A percentile compares a stretch with the other conserved stretches of the same genome.
These are phyloP conservation scores for Candida anutae DNA, from an alignment of 1,139 yeast genomes.

Conservation along the genomic window DNA sequence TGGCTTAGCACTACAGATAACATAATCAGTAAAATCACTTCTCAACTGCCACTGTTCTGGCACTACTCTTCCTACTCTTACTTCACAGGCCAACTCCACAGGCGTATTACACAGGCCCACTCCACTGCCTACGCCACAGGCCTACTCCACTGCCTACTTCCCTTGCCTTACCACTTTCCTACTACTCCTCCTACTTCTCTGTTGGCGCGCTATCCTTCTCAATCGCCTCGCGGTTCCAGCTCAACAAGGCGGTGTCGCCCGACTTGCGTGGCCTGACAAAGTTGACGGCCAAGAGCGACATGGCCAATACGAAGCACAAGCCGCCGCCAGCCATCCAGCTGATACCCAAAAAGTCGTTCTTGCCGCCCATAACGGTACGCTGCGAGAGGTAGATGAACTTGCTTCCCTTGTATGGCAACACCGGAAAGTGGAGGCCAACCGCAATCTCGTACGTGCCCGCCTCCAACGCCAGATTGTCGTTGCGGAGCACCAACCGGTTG, in stretches of 20 bases:
- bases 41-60: no score
- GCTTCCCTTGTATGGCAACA: slow-evolving; percentile 70
- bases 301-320: slow-evolving; percentile 58
- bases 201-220: slow-evolving; percentile 13
- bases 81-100: no score
- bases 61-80: no score
- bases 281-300: slow-evolving; percentile 53
- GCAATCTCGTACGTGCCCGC: slow-evolving; percentile 66
- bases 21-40: no score
- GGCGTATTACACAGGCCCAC: no score
- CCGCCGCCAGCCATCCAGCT: slow-evolving; percentile 94
- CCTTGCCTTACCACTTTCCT: slow-evolving; percentile 6
- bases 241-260: slow-evolving; percentile 64
- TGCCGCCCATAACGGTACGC: slow-evolving; percentile 84
- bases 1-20: no score
- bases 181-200: no score
- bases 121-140: no score
- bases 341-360: slow-evolving; percentile 79
- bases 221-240: slow-evolving; percentile 55
- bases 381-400: slow-evolving; percentile 77
- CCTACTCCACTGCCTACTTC: slow-evolving; percentile 1
- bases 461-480: slow-evolving; percentile 54
- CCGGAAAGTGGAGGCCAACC: slow-evolving; percentile 86
- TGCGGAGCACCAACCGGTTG: slow-evolving; percentile 73
- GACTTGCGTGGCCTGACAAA: slow-evolving; percentile 61